A percentile compares a stretch with the other conserved stretches of the same genome.
Evolutionary conservation across 106 monocot genomes (phyloP).

Genomic region (Ottelia alismoides): DNA sequence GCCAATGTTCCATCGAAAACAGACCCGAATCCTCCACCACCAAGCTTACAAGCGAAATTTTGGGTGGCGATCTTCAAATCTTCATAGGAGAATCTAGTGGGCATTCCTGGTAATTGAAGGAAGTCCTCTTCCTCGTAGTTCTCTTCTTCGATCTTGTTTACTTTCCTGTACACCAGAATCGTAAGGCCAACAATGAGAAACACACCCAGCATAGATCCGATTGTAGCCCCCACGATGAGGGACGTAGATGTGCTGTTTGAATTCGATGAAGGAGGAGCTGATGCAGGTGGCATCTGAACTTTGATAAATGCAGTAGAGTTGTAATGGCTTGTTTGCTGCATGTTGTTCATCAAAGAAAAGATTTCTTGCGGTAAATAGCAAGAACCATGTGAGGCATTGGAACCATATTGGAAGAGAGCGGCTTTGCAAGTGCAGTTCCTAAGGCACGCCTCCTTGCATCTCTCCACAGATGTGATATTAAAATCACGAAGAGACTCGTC

Average conservation of each 20-base stretch:
- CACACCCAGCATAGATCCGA: not conserved
- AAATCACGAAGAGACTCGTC: not conserved
- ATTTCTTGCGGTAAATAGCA: not conserved
- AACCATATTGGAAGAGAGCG: not conserved
- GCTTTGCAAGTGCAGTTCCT: not conserved
- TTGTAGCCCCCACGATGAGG: not conserved
- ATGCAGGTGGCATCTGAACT: not conserved
- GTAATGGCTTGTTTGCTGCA: not conserved
- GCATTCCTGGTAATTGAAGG: not conserved
- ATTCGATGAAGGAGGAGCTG: not conserved
- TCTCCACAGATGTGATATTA: not conserved
- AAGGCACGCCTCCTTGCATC: conserved; percentile 1
- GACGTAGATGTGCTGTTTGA: not conserved
- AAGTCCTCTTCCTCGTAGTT: not conserved
- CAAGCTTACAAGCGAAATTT: not conserved
- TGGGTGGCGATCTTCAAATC: not conserved
- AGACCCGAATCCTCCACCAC: not conserved
- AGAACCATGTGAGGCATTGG: not conserved
- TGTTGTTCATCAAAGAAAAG: not conserved
- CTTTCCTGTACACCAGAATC: not conserved
- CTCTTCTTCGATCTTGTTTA: not conserved
- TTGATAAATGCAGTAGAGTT: conserved; percentile 1
- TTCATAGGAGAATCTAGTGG: too few species aligned
- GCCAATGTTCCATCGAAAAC: not conserved
- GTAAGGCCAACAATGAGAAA: not conserved